Percentiles rank a stretch among this genome's conserved stretches.
Evolutionary conservation across 306 rosid species (phyloP).

Genomic region (Vicia sativa): DNA sequence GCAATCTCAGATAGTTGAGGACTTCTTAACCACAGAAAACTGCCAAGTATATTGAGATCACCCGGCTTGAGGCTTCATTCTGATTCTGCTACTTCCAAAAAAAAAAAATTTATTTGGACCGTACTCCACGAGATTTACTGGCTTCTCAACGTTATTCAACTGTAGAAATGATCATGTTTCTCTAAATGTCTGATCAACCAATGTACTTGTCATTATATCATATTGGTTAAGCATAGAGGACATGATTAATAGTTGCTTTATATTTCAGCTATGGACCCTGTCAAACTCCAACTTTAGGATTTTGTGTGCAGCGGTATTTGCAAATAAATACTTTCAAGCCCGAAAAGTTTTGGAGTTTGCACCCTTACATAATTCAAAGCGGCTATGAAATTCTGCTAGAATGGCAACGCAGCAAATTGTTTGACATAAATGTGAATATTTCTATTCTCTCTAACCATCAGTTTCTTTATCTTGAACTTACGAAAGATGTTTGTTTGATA

Average conservation of each 20-base stretch:
- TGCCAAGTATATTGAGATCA: slow-evolving; percentile 11
- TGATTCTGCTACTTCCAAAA: slow-evolving; percentile 26
- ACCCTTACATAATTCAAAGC: slow-evolving; percentile 65
- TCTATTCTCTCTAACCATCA: slow-evolving; percentile 30
- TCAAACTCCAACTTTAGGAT: slow-evolving; percentile 97
- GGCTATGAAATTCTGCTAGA: slow-evolving; percentile 94
- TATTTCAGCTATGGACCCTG: slow-evolving; percentile 97
- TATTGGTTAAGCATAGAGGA: slow-evolving; percentile 33
- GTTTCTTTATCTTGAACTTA: slow-evolving; percentile 17
- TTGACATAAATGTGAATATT: slow-evolving; percentile 71
- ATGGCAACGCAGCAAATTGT: slow-evolving; percentile 90
- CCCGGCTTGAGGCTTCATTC: slow-evolving; percentile 24
- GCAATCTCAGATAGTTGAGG: slow-evolving; percentile 19
- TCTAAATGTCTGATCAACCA: slow-evolving; percentile 26
- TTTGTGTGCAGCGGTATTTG: slow-evolving; percentile 92
- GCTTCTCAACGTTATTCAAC: slow-evolving; percentile 24
- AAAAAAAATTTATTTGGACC: not conserved
- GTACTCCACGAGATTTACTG: slow-evolving; percentile 23
- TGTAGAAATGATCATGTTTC: slow-evolving; percentile 13
- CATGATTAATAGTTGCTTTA: slow-evolving; percentile 41
- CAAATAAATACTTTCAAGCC: slow-evolving; percentile 91
- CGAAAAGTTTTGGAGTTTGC: slow-evolving; percentile 90
- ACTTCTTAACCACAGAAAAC: slow-evolving; percentile 21
- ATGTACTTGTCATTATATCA: slow-evolving; percentile 27
- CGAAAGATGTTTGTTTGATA: slow-evolving; percentile 28